phyloP scores from a whole-genome alignment of 1,139 yeast genomes.

The Nadsonia commutata region DNA sequence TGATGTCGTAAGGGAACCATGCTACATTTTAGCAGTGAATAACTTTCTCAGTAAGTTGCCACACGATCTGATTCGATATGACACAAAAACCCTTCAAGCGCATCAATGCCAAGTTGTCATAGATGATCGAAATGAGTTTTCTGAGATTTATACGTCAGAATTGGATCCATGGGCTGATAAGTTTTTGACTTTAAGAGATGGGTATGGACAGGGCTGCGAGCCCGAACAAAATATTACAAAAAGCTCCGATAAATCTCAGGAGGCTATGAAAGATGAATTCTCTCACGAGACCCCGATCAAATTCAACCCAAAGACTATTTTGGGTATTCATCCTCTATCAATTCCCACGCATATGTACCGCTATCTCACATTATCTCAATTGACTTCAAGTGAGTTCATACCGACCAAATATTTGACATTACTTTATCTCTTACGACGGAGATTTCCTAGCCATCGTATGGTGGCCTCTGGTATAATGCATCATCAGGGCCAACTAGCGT shows the following conservation, averaged over 20 bases:
- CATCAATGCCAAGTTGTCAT: slow-evolving; percentile 61
- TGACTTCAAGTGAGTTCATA: slow-evolving; percentile 64
- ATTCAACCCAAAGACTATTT: slow-evolving; percentile 17
- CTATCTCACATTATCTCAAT: slow-evolving; percentile 50
- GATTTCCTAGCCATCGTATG: slow-evolving; percentile 65
- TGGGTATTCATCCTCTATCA: slow-evolving; percentile 26
- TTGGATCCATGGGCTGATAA: slow-evolving; percentile 47
- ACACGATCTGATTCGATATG: slow-evolving; percentile 71
- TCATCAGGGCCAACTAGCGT: slow-evolving; percentile 40
- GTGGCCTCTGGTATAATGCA: slow-evolving; percentile 60
- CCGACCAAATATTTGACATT: slow-evolving; percentile 65
- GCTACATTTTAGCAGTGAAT: slow-evolving; percentile 69
- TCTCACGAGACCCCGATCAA: slow-evolving; percentile 4
- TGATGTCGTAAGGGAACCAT: slow-evolving; percentile 46
- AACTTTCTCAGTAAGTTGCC: slow-evolving; percentile 68
- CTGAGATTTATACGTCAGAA: slow-evolving; percentile 57
- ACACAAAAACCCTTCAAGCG: slow-evolving; percentile 51
- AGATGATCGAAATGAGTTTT: slow-evolving; percentile 63
- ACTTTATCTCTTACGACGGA: slow-evolving; percentile 44
- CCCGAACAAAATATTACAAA: not conserved
- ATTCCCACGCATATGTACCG: slow-evolving; percentile 21
- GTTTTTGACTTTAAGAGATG: slow-evolving; percentile 39
- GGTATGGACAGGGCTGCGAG: not conserved
- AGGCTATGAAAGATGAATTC: slow-evolving; percentile 22
- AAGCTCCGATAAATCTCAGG: not conserved